Conservation (phyloP, 192 early-diverging fungal genomes). For the Backusella tarrabulga region DNA sequence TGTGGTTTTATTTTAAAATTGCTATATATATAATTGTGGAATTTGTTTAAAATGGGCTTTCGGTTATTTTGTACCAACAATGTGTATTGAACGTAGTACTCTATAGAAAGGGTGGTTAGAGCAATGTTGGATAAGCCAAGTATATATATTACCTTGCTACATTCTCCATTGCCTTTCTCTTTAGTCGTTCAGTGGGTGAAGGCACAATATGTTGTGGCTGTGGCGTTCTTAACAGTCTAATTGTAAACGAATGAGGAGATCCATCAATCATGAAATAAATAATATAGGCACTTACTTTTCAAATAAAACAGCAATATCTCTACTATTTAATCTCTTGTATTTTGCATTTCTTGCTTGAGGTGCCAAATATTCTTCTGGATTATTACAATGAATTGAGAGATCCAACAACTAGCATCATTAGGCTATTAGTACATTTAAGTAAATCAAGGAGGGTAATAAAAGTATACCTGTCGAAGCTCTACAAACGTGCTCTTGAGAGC, state of each 20-base stretch:
- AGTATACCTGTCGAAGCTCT: constrained; percentile 67
- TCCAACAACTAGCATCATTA: constrained; percentile 50
- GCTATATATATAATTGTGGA: too few relatives aligned
- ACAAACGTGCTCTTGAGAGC: constrained; percentile 63
- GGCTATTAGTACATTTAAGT: too few relatives aligned
- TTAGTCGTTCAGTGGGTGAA: constrained; percentile 21
- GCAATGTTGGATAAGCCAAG: neutral
- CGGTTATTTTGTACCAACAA: neutral
- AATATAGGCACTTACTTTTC: constrained; percentile 72
- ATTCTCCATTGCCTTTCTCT: constrained; percentile 44
- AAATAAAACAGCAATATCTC: constrained; percentile 63
- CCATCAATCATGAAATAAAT: neutral
- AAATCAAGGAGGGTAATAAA: too few relatives aligned
- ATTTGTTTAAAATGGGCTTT: neutral
- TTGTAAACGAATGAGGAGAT: neutral
- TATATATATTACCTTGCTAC: constrained; percentile 36
- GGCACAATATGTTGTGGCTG: neutral
- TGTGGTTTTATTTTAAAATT: neutral
- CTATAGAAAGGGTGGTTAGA: neutral
- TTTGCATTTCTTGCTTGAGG: constrained; percentile 59
- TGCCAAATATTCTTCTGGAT: constrained; percentile 71
- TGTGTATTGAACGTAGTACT: neutral
- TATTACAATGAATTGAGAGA: constrained; percentile 58
- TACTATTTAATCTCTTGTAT: constrained; percentile 61
- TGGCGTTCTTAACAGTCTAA: constrained; percentile 24